Base-by-base conservation (phyloP, 306 rosid genomes). In the Canavalia ensiformis region DNA sequence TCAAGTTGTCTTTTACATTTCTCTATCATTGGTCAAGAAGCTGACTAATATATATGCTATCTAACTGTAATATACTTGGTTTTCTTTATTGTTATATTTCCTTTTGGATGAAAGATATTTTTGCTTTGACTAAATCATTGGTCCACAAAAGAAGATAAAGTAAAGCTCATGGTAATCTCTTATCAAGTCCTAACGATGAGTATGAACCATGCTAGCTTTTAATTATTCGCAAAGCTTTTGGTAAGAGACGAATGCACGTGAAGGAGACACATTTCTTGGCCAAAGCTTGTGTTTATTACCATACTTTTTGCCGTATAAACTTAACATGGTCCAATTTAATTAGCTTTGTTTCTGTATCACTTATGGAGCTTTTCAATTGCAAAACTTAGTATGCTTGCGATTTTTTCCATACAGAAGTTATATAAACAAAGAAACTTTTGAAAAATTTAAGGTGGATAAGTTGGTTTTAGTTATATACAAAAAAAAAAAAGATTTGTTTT, bases 1-100 rank as follows among this genome's bases (percentile, higher is more conserved):
- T 78, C 82, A 58, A 64, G 33, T 56, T 82, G 81, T 77, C 62
- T 69, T 75, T 77, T 65, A 80, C 76, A 1, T 66, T 18, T 30
- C 30, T 2, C 10, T 2, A 65, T 28, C 18, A 18, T 25, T 25
- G 35, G 72, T 67, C 54, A 68, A 68, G 28, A 37, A 45, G 39
- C 55, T 45, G 39, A 34, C 55, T 68, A 44, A 28, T 31, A 66
- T 41, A n/a, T 3, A 49, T n/a, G 37, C 34, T 0, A 8, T 28
- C 65, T 29, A 51, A 52, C n/a, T 11, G 68, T 37, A 63, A 0
- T 5, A 34, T 5, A 4, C 7, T 3, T n/a, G 12, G 41, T 62
- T 18, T 31, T 50, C 66, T 29, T 52, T 52, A 3, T 65, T 37
- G 4, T 33, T 37, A 39, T 64, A 35, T 44, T 67, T 30, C 13